Percentiles rank a stretch among this genome's conserved stretches.
Evolutionary conservation across 2,329 filamentous ascomycete genomes (phyloP).

Genomic region (Rhinocladiella mackenziei): DNA sequence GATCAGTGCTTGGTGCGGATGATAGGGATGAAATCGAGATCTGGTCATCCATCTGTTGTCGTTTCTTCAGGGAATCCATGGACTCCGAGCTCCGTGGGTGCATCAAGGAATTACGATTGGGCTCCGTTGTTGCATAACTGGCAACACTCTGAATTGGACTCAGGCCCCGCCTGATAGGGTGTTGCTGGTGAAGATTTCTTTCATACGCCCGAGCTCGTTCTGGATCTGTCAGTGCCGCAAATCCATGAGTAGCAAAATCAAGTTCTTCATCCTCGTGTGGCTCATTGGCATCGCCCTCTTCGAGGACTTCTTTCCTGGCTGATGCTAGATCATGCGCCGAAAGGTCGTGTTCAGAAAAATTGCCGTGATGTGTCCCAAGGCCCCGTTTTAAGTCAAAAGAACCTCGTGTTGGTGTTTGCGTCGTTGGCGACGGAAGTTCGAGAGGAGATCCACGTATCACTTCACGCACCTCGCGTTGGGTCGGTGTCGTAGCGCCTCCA

Average conservation of each 20-base stretch:
- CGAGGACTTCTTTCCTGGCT: conserved; percentile 43
- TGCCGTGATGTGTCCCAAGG: conserved; percentile 64
- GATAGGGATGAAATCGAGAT: conserved; percentile 57
- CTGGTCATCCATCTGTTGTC: conserved; percentile 32
- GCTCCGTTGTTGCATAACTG: conserved; percentile 68
- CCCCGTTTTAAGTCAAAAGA: conserved; percentile 48
- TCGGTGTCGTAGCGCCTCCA: conserved; percentile 66
- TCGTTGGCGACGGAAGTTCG: conserved; percentile 55
- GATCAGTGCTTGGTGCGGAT: conserved; percentile 56
- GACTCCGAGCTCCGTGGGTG: conserved; percentile 53
- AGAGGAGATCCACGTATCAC: conserved; percentile 56
- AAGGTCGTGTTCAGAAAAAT: conserved; percentile 51
- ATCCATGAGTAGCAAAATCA: conserved; percentile 30
- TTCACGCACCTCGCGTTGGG: conserved; percentile 59
- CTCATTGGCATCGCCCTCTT: conserved; percentile 45
- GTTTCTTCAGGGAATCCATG: conserved; percentile 56
- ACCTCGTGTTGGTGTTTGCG: conserved; percentile 58
- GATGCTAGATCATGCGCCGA: conserved; percentile 34
- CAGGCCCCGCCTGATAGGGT: conserved; percentile 65
- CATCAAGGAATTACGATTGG: conserved; percentile 54
- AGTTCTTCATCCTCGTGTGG: conserved; percentile 36
- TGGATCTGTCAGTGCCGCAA: conserved; percentile 37
- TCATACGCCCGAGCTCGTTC: conserved; percentile 34
- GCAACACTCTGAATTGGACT: conserved; percentile 93
- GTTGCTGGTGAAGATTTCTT: conserved; percentile 62